phyloP scores from a whole-genome alignment of 441 rosid species.

The Erodium texanum region DNA sequence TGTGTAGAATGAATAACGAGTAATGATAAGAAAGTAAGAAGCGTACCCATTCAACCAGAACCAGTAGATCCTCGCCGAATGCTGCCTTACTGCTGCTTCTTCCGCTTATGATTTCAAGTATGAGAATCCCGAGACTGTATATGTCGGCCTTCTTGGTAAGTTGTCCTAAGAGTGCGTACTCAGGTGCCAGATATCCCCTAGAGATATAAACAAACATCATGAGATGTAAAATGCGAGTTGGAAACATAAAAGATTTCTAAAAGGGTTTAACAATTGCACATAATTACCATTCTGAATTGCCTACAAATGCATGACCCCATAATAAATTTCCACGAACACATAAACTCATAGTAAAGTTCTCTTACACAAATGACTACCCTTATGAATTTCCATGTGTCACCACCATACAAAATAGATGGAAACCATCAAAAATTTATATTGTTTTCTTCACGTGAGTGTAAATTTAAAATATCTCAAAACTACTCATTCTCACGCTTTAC shows the following conservation, averaged over 20 bases:
- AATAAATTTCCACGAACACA: too few relatives aligned
- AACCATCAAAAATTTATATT: too few relatives aligned
- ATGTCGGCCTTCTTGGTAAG: conserved; percentile 88
- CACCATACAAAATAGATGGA: too few relatives aligned
- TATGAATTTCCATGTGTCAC: too few relatives aligned
- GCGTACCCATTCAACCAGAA: conserved; percentile 88
- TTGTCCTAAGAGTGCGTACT: conserved; percentile 83
- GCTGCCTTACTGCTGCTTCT: conserved; percentile 73
- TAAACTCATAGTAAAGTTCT: too few relatives aligned
- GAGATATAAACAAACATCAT: not conserved
- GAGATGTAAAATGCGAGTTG: not conserved
- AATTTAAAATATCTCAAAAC: too few relatives aligned
- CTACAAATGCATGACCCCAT: too few relatives aligned
- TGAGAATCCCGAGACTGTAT: conserved; percentile 79
- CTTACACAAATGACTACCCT: too few relatives aligned
- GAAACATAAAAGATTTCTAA: not conserved
- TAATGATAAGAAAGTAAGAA: conserved; percentile 6
- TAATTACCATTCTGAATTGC: too few relatives aligned
- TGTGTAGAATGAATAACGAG: not conserved
- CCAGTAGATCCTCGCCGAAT: conserved; percentile 57
- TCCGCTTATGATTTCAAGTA: conserved; percentile 81
- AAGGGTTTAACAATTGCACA: too few relatives aligned
- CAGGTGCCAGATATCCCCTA: conserved; percentile 97
- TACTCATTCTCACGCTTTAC: too few relatives aligned
- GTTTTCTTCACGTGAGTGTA: too few relatives aligned